Conservation (phyloP, 1,139 yeast species). For the Suhomyces maxii region DNA sequence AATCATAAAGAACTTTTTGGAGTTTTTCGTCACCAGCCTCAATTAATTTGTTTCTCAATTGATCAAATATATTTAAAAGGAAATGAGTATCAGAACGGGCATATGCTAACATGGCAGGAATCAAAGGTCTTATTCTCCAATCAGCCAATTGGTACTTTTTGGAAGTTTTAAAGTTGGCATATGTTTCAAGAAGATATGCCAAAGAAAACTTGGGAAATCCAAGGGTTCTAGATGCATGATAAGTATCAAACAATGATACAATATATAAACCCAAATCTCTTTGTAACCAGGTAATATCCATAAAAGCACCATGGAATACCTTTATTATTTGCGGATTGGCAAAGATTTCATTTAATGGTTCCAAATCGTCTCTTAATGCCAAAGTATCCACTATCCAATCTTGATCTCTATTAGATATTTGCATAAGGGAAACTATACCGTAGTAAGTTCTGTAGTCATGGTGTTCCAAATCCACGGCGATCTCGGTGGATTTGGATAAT, state of each 20-base stretch:
- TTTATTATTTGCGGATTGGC: constrained; percentile 79
- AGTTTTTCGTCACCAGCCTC: constrained; percentile 43
- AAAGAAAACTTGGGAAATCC: constrained; percentile 81
- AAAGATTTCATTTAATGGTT: constrained; percentile 68
- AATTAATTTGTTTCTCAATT: constrained; percentile 63
- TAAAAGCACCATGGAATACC: constrained; percentile 93
- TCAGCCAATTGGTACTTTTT: constrained; percentile 96
- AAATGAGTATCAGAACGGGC: constrained; percentile 97
- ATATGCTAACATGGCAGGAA: constrained; percentile 73
- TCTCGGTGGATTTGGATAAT: constrained; percentile 53
- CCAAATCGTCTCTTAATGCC: constrained; percentile 69
- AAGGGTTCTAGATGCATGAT: constrained; percentile 77
- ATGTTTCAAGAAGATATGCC: constrained; percentile 78
- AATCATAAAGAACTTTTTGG: constrained; percentile 67
- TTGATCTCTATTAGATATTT: constrained; percentile 75
- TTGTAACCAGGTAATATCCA: constrained; percentile 97
- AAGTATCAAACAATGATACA: constrained; percentile 90
- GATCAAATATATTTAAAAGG: constrained; percentile 75
- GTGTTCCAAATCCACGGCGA: constrained; percentile 97
- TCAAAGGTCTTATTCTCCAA: constrained; percentile 91
- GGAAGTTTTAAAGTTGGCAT: constrained; percentile 82
- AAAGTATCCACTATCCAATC: constrained; percentile 86
- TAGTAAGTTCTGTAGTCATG: constrained; percentile 89
- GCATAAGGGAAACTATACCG: constrained; percentile 93
- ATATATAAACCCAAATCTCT: constrained; percentile 90